Conservation (phyloP, 768 basidiomycete genomes). For the Hygrophoropsis aurantiaca region DNA sequence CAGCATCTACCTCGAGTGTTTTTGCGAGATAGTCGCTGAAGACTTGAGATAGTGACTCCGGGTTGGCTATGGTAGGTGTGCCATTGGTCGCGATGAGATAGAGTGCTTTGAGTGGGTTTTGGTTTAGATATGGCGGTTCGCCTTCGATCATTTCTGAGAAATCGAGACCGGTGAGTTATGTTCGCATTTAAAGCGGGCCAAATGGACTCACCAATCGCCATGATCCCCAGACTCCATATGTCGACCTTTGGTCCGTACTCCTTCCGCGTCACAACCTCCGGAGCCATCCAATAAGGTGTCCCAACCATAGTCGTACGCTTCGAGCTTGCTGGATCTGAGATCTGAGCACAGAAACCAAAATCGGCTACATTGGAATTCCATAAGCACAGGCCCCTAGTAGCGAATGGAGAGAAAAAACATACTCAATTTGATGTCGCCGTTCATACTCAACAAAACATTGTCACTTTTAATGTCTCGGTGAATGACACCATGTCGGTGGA, state of each 20-base stretch:
- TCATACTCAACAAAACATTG: conserved; percentile 89
- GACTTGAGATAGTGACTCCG: conserved; percentile 66
- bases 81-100: conserved; percentile 99
- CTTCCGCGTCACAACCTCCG: conserved; percentile 95
- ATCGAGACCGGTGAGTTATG: conserved; percentile 7
- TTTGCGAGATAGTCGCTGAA: conserved; percentile 90
- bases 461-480: conserved; percentile 99
- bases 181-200: not conserved
- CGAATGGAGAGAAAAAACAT: conserved; percentile 33
- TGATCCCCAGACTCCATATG: conserved; percentile 95
- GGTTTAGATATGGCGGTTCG: conserved; percentile 93
- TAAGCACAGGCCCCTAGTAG: not conserved
- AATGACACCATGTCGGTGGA: conserved; percentile 95
- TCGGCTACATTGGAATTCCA: conserved; percentile 58
- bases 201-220: conserved; percentile 79
- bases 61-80: conserved; percentile 94
- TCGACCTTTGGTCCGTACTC: conserved; percentile 99
- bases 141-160: conserved; percentile 94
- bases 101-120: conserved; percentile 94
- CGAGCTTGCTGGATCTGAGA: conserved; percentile 83
- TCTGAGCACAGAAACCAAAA: conserved; percentile 98
- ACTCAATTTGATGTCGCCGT: conserved; percentile 98
- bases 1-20: conserved; percentile 91
- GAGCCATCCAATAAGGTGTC: conserved; percentile 99
- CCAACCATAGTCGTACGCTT: conserved; percentile 99